A percentile compares a stretch with the other conserved stretches of the same genome.
These are phyloP conservation scores for Kwoniella dendrophila DNA, from an alignment of 768 basidiomycete genomes.

Conservation along the genomic window DNA sequence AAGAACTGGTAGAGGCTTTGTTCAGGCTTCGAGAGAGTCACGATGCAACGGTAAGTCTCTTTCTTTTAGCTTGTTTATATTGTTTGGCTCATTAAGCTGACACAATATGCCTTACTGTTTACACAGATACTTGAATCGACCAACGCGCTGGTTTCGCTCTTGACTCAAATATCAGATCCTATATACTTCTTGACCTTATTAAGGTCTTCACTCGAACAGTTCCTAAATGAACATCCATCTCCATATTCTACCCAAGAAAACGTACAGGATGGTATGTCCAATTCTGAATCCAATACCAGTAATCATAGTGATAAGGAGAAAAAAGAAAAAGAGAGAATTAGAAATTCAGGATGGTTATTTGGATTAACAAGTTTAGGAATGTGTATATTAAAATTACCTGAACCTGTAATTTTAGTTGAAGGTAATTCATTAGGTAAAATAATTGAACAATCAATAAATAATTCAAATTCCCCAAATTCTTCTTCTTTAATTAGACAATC, in stretches of 20 bases:
- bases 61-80: neutral
- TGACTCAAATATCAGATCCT: constrained; percentile 39
- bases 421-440: constrained; percentile 25
- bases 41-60: constrained; percentile 65
- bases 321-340: constrained; percentile 7
- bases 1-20: constrained; percentile 71
- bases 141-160: constrained; percentile 40
- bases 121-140: constrained; percentile 49
- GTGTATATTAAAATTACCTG: constrained; percentile 40
- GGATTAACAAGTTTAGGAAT: constrained; percentile 42
- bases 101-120: neutral
- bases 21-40: constrained; percentile 74
- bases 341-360: constrained; percentile 36
- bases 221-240: constrained; percentile 20
- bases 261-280: neutral
- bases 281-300: neutral
- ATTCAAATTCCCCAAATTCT: constrained; percentile 21
- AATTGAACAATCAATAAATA: constrained; percentile 17
- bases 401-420: constrained; percentile 40
- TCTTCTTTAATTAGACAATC: constrained; percentile 38
- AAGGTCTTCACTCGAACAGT: constrained; percentile 16
- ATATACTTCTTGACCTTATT: constrained; percentile 38
- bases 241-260: neutral
- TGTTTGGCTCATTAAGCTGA: neutral
- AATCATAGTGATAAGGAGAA: constrained; percentile 5